These are phyloP conservation scores for Fomitopsis pulvina DNA, from an alignment of 768 basidiomycete species.

Conservation along the genomic window DNA sequence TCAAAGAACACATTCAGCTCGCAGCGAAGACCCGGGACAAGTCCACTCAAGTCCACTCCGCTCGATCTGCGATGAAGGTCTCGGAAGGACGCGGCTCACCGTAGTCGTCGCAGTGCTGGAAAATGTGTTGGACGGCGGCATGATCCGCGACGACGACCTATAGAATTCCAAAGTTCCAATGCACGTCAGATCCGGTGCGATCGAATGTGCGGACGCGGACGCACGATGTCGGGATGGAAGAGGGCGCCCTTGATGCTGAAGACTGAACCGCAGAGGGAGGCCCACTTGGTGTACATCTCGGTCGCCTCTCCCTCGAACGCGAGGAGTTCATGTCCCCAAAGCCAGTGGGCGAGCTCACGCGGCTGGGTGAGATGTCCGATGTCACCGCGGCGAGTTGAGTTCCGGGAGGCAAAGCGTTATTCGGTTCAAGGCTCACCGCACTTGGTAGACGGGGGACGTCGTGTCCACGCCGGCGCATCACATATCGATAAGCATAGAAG, in stretches of 20 bases:
- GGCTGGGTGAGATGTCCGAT: slow-evolving; percentile 5
- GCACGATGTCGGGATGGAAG: slow-evolving; percentile 32
- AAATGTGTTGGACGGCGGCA: slow-evolving; percentile 32
- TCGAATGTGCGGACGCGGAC: slow-evolving; percentile 6
- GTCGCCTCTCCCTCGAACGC: slow-evolving; percentile 27
- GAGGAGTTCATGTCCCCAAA: slow-evolving; percentile 32
- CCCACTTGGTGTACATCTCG: slow-evolving; percentile 29
- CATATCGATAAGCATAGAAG: slow-evolving; percentile 12
- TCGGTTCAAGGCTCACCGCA: slow-evolving; percentile 12
- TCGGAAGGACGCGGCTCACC: slow-evolving; percentile 14
- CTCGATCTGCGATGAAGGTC: background rate
- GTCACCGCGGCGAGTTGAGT: slow-evolving; percentile 5
- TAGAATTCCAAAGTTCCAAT: background rate
- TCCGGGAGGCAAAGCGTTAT: background rate
- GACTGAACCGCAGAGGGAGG: slow-evolving; percentile 25
- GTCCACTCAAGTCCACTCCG: too few species aligned
- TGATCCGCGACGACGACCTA: slow-evolving; percentile 32
- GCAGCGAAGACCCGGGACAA: too few species aligned
- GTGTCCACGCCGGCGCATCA: slow-evolving; percentile 5
- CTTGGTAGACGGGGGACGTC: slow-evolving; percentile 14
- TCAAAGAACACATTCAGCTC: background rate
- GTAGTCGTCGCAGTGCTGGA: slow-evolving; percentile 29
- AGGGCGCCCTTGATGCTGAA: slow-evolving; percentile 33
- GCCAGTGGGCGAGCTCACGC: slow-evolving; percentile 15
- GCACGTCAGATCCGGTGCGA: background rate